A percentile compares a stretch with the other conserved stretches of the same genome.
Conservation (phyloP, 202 grass and related monocot species). For the Sporobolus alterniflorus region DNA sequence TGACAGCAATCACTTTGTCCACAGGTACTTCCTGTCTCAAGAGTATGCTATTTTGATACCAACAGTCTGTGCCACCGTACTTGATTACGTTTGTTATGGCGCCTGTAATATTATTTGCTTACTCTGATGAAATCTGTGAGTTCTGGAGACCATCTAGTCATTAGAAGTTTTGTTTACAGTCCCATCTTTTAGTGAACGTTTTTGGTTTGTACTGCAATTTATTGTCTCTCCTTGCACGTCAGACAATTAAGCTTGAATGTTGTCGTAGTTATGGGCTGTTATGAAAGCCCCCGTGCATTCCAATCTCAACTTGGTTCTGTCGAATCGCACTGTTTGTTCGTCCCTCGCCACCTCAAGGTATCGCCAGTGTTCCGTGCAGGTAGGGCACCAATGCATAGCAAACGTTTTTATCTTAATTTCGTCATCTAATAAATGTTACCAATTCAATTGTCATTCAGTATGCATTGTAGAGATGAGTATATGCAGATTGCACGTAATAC, state of each 20-base stretch:
- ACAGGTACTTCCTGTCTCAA: conserved; percentile 77
- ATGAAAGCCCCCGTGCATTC: neutral
- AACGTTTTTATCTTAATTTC: too few relatives aligned
- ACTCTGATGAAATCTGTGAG: neutral
- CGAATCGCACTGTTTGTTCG: neutral
- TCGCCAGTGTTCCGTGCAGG: neutral
- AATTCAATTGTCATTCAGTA: neutral
- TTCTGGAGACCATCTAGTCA: neutral
- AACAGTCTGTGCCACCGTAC: conserved; percentile 65
- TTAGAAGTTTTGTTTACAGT: neutral
- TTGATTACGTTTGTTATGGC: conserved; percentile 25
- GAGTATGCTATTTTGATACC: conserved; percentile 74
- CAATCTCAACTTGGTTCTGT: neutral
- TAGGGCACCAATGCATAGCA: neutral
- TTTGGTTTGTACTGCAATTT: neutral
- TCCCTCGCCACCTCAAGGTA: neutral
- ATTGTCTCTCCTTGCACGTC: neutral
- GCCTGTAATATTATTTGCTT: neutral
- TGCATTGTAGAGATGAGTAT: too few relatives aligned
- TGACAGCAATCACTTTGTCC: conserved; percentile 74
- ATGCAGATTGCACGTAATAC: too few relatives aligned
- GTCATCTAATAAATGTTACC: too few relatives aligned
- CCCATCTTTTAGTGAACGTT: neutral
- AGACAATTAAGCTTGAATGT: neutral
- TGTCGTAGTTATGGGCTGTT: neutral